Percentiles rank a stretch among this genome's conserved stretches.
Evolutionary conservation across 2,329 filamentous ascomycete species (phyloP).

Genomic region (Ceratocystis ficicola): DNA sequence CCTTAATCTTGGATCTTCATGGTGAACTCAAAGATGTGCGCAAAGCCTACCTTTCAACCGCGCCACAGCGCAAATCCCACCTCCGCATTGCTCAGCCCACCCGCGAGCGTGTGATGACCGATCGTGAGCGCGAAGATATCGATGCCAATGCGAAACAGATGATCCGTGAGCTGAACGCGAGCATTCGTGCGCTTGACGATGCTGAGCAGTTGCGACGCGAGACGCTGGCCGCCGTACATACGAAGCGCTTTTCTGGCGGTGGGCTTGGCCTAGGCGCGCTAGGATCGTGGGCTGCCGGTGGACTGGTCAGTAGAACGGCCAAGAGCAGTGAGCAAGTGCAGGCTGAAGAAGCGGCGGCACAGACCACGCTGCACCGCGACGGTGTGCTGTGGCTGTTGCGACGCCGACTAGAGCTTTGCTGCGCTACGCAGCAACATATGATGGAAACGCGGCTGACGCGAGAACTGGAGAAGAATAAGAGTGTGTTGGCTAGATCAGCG

Average conservation of each 20-base stretch:
- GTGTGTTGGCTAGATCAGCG: constrained; percentile 58
- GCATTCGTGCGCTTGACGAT: constrained; percentile 66
- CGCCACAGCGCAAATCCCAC: constrained; percentile 44
- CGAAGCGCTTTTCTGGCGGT: constrained; percentile 55
- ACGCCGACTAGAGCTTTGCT: constrained; percentile 61
- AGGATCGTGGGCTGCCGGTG: constrained; percentile 55
- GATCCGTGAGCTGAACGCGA: constrained; percentile 70
- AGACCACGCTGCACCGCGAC: constrained; percentile 60
- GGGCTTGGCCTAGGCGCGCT: constrained; percentile 42
- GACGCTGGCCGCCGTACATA: constrained; percentile 56
- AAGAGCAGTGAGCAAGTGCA: constrained; percentile 53
- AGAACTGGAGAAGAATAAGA: constrained; percentile 81
- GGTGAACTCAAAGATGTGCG: constrained; percentile 71
- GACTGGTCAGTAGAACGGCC: constrained; percentile 37
- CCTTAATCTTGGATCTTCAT: constrained; percentile 70
- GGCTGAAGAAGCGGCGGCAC: constrained; percentile 59
- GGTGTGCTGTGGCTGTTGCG: constrained; percentile 74
- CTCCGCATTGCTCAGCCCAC: constrained; percentile 7
- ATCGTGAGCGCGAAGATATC: constrained; percentile 72
- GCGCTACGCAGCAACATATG: constrained; percentile 72
- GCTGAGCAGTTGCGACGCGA: constrained; percentile 72
- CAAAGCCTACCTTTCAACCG: constrained; percentile 79
- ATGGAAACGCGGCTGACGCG: constrained; percentile 79
- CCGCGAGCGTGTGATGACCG: constrained; percentile 48
- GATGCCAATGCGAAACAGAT: constrained; percentile 78